A percentile compares a stretch with the other conserved stretches of the same genome.
Evolutionary conservation across 768 basidiomycete species (phyloP).

Genomic region (Xerocomellus chrysenteron): DNA sequence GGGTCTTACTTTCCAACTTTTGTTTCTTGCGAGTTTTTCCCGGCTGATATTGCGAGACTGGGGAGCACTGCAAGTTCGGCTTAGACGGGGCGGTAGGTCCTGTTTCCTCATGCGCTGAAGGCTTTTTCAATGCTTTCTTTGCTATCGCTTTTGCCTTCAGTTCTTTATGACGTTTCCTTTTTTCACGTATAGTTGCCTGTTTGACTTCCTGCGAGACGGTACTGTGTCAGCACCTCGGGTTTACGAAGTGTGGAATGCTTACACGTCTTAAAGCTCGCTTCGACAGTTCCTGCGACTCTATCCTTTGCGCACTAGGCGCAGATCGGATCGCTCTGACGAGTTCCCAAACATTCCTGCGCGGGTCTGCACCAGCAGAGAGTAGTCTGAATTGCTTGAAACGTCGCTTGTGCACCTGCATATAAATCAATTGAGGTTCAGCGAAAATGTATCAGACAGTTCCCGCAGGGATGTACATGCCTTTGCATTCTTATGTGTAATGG

Average conservation of each 20-base stretch:
- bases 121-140: slow-evolving; percentile 27
- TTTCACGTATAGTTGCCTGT: slow-evolving; percentile 43
- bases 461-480: slow-evolving; percentile 50
- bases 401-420: slow-evolving; percentile 58
- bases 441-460: background rate
- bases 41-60: background rate
- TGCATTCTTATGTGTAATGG: slow-evolving; percentile 56
- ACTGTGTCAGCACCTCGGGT: background rate
- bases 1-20: slow-evolving; percentile 6
- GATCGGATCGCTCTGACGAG: slow-evolving; percentile 27
- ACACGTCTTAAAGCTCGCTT: slow-evolving; percentile 68
- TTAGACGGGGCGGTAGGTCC: background rate
- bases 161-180: slow-evolving; percentile 49
- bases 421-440: background rate
- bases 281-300: slow-evolving; percentile 37
- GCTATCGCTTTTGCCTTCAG: slow-evolving; percentile 41
- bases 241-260: slow-evolving; percentile 12
- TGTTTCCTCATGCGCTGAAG: background rate
- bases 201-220: slow-evolving; percentile 44
- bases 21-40: slow-evolving; percentile 17
- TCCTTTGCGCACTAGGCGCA: background rate
- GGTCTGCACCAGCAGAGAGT: slow-evolving; percentile 40
- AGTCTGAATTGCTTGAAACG: slow-evolving; percentile 52
- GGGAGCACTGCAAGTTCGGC: background rate
- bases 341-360: slow-evolving; percentile 48